Percentiles rank a stretch among this genome's conserved stretches.
Evolutionary conservation across 2,329 filamentous ascomycete genomes (phyloP).

Genomic region (Phialemonium atrogriseum): DNA sequence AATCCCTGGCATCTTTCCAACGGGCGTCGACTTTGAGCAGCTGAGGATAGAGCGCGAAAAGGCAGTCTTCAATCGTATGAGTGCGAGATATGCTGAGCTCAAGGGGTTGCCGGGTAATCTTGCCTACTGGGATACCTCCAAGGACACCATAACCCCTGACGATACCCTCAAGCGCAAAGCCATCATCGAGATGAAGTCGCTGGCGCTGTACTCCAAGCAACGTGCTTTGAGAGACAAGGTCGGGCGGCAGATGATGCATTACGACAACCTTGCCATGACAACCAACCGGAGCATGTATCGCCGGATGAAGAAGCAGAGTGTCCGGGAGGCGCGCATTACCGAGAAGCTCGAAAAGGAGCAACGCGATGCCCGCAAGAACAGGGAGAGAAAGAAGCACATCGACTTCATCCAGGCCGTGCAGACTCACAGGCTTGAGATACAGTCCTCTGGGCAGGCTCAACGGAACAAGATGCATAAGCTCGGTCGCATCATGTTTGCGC

Average conservation of each 20-base stretch:
- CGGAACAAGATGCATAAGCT: conserved; percentile 75
- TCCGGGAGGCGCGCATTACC: conserved; percentile 91
- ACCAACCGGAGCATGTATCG: conserved; percentile 87
- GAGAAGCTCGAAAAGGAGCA: conserved; percentile 99
- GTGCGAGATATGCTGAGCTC: conserved; percentile 74
- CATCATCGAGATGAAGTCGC: conserved; percentile 90
- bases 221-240: conserved; percentile 78
- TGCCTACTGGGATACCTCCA: conserved; percentile 75
- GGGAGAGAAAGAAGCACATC: conserved; percentile 94
- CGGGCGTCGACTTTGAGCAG: conserved; percentile 80
- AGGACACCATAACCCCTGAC: conserved; percentile 59
- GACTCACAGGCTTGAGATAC: conserved; percentile 72
- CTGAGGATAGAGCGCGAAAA: conserved; percentile 80
- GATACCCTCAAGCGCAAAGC: conserved; percentile 81
- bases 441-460: conserved; percentile 57
- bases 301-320: conserved; percentile 92
- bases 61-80: conserved; percentile 84
- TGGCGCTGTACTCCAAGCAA: conserved; percentile 83
- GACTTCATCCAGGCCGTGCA: conserved; percentile 87
- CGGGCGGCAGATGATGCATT: conserved; percentile 86
- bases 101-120: conserved; percentile 79
- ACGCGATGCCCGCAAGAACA: conserved; percentile 86
- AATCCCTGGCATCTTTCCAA: conserved; percentile 81
- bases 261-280: conserved; percentile 94
- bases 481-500: conserved; percentile 77